A percentile compares a stretch with the other conserved stretches of the same genome.
Evolutionary conservation across 2,329 filamentous ascomycete species (phyloP).

Genomic region (Aspergillus fijiensis): DNA sequence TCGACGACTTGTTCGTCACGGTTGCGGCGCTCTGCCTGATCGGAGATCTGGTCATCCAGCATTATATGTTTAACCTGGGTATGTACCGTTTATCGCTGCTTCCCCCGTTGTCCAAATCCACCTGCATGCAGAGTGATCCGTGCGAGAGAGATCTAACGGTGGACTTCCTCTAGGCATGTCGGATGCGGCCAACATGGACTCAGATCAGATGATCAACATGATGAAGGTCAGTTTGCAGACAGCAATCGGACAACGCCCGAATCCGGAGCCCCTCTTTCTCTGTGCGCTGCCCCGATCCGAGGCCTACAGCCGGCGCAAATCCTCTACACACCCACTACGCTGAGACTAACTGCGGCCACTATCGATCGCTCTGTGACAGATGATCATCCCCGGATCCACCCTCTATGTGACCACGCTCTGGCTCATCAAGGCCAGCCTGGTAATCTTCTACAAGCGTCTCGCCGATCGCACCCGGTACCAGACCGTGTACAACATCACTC

Average conservation of each 20-base stretch:
- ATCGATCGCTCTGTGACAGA: slow-evolving; percentile 5
- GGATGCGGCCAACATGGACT: slow-evolving; percentile 13
- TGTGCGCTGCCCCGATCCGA: neutral
- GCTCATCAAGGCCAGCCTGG: slow-evolving; percentile 24
- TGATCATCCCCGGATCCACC: slow-evolving; percentile 25
- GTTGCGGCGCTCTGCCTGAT: slow-evolving; percentile 17
- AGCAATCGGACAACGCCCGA: neutral
- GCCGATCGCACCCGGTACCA: slow-evolving; percentile 23
- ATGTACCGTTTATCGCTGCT: neutral
- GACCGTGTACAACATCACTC: slow-evolving; percentile 20
- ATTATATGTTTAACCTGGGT: slow-evolving; percentile 24
- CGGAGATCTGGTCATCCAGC: slow-evolving; percentile 21
- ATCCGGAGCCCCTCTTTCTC: neutral
- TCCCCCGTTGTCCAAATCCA: neutral
- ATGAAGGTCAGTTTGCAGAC: slow-evolving; percentile 16
- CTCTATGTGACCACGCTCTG: slow-evolving; percentile 24
- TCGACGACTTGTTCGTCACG: slow-evolving; percentile 19
- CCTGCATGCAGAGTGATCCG: neutral
- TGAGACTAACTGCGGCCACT: slow-evolving; percentile 2
- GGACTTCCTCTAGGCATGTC: slow-evolving; percentile 17
- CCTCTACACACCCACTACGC: neutral
- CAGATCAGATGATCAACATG: slow-evolving; percentile 16
- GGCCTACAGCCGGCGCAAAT: too few species aligned
- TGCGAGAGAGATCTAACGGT: neutral
- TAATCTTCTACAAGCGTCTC: slow-evolving; percentile 25